phyloP scores from a whole-genome alignment of 441 rosid genomes.

The Macaranga tanarius region DNA sequence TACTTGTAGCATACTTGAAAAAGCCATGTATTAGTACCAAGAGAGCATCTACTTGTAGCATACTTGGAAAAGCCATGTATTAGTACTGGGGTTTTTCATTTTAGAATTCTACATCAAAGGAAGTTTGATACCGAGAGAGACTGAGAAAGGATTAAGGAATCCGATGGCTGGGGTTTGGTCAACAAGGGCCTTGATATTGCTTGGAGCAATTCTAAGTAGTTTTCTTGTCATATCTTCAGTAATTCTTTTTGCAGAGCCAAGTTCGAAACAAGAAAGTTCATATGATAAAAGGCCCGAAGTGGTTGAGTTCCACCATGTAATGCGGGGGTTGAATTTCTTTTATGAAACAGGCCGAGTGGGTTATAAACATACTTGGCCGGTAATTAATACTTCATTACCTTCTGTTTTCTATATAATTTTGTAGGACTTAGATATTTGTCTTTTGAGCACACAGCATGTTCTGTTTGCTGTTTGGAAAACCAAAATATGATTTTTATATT shows the following conservation, averaged over 20 bases:
- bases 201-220: constrained; percentile 24
- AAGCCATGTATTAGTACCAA: not conserved
- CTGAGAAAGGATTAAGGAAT: constrained; percentile 1
- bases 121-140: not conserved
- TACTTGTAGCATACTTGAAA: not conserved
- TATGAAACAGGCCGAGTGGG: constrained; percentile 32
- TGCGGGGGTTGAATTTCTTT: constrained; percentile 25
- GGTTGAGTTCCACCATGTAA: constrained; percentile 18
- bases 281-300: constrained; percentile 10
- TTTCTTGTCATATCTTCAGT: constrained; percentile 30
- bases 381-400: constrained; percentile 6
- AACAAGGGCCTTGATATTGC: constrained; percentile 24
- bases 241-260: constrained; percentile 27
- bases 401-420: not conserved
- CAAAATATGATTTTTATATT: not conserved
- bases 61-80: not conserved
- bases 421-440: not conserved
- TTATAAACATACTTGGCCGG: constrained; percentile 35
- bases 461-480: not conserved
- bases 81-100: not conserved
- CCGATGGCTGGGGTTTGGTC: constrained; percentile 30
- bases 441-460: not conserved
- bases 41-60: not conserved
- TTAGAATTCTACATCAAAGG: not conserved
- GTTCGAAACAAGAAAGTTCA: constrained; percentile 23